These are phyloP conservation scores for Fusarium concolor DNA, from an alignment of 2,329 filamentous ascomycete genomes.

Conservation along the genomic window DNA sequence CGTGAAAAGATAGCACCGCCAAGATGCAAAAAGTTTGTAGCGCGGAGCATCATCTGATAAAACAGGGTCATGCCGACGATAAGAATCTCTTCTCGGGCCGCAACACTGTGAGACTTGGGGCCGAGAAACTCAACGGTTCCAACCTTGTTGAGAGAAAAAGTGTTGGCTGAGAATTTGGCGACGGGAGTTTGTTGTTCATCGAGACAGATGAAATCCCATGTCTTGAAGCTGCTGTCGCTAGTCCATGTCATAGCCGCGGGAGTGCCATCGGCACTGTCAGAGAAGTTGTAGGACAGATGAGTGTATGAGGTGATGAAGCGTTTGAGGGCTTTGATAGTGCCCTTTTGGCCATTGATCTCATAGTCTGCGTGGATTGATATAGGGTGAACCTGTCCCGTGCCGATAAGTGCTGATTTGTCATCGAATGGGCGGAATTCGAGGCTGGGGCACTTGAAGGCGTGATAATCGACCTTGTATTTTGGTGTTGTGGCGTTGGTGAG, in stretches of 20 bases:
- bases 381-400: constrained; percentile 31
- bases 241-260: constrained; percentile 39
- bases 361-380: constrained; percentile 41
- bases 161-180: constrained; percentile 35
- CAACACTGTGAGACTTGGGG: constrained; percentile 21
- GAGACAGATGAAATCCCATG: constrained; percentile 41
- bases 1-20: constrained; percentile 33
- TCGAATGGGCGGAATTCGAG: constrained; percentile 26
- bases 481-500: constrained; percentile 10
- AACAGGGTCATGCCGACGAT: constrained; percentile 34
- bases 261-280: constrained; percentile 1
- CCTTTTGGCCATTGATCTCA: constrained; percentile 35
- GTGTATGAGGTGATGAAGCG: constrained; percentile 40
- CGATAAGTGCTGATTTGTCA: constrained; percentile 6
- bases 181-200: constrained; percentile 37
- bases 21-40: constrained; percentile 20
- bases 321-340: constrained; percentile 37
- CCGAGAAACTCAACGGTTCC: constrained; percentile 39
- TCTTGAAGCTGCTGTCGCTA: constrained; percentile 31
- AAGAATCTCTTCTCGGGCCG: constrained; percentile 34
- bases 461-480: constrained; percentile 30
- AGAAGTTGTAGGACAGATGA: constrained; percentile 37
- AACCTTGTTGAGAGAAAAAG: constrained; percentile 26
- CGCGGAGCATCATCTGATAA: constrained; percentile 37
- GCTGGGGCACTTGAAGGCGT: constrained; percentile 19